Conservation (phyloP, 2,329 filamentous ascomycete genomes). For the Aureobasidium sp. region DNA sequence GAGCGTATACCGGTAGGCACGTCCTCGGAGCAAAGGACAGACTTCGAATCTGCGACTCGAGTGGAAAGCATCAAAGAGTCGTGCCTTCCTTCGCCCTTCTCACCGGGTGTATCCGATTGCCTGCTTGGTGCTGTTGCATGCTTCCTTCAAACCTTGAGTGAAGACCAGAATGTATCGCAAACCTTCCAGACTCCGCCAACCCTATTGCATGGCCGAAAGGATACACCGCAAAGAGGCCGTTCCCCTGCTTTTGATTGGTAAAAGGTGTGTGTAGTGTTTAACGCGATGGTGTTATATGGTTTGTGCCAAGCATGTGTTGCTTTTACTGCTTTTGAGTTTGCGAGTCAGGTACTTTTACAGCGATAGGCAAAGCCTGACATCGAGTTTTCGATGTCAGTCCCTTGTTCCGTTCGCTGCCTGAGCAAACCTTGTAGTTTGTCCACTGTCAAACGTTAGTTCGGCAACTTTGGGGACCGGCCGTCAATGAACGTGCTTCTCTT, state of each 20-base stretch:
- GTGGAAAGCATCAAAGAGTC: background rate
- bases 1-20: background rate
- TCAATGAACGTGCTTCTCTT: slow-evolving; percentile 1
- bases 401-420: background rate
- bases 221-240: background rate
- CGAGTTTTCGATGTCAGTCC: background rate
- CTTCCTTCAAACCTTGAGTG: background rate
- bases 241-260: background rate
- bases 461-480: background rate
- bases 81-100: background rate
- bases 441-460: slow-evolving; percentile 5
- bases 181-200: background rate
- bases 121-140: background rate
- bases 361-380: background rate
- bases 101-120: background rate
- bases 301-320: background rate
- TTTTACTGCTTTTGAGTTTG: background rate
- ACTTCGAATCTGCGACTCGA: background rate
- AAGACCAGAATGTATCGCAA: background rate
- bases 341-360: background rate
- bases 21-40: background rate
- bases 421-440: background rate
- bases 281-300: background rate
- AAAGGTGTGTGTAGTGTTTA: background rate
- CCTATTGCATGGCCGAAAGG: background rate